Evolutionary conservation across 1,139 yeast genomes (phyloP).

Genomic region (Hyphopichia buzzinii): DNA sequence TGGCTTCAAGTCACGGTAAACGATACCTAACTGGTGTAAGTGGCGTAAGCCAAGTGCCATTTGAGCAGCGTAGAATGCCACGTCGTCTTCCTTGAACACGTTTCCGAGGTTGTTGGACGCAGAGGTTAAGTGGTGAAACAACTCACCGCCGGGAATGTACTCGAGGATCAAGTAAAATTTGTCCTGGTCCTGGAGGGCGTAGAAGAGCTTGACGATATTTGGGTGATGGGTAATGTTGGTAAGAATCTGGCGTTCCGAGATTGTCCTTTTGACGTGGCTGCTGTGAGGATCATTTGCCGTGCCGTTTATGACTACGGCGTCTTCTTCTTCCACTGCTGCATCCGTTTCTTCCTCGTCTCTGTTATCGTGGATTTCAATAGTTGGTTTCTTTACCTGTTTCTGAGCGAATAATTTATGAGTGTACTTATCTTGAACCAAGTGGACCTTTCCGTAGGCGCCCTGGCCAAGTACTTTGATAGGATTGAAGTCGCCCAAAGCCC

Average conservation of each 20-base stretch:
- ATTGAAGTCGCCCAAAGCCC: constrained; percentile 25
- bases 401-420: constrained; percentile 39
- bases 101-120: constrained; percentile 23
- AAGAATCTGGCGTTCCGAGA: constrained; percentile 69
- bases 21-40: constrained; percentile 35
- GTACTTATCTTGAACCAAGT: constrained; percentile 32
- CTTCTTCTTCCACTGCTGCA: not conserved
- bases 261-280: constrained; percentile 47
- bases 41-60: constrained; percentile 33
- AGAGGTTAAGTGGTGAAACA: constrained; percentile 31
- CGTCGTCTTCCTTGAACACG: constrained; percentile 30
- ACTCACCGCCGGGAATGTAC: constrained; percentile 37
- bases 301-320: constrained; percentile 5
- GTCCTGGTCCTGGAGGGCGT: constrained; percentile 33
- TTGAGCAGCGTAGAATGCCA: constrained; percentile 34
- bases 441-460: constrained; percentile 44
- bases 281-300: constrained; percentile 9
- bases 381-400: constrained; percentile 40
- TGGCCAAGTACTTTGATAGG: constrained; percentile 42
- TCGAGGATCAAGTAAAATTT: constrained; percentile 33
- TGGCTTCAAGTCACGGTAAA: constrained; percentile 77
- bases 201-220: constrained; percentile 32
- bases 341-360: not conserved
- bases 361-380: constrained; percentile 16
- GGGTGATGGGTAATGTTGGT: constrained; percentile 51